Conservation (phyloP, 169 alveolate genomes). For the Toxoplasma gondii region DNA sequence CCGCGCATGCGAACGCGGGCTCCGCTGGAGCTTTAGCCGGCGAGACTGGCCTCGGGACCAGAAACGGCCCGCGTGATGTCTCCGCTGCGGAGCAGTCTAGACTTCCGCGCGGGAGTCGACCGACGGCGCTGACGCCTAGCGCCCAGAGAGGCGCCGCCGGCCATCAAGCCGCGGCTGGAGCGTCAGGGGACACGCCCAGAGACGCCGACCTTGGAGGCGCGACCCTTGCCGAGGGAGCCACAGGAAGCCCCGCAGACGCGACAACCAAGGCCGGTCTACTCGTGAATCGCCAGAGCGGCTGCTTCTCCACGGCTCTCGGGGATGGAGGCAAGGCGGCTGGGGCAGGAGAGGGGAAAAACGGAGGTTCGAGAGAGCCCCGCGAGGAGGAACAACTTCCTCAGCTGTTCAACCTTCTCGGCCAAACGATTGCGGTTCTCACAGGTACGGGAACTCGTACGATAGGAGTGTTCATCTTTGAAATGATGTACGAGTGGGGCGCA, state of each 20-base stretch:
- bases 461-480: too few species aligned
- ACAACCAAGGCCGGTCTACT: not conserved
- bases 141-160: too few species aligned
- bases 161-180: too few species aligned
- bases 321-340: not conserved
- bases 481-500: too few species aligned
- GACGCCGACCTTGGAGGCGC: constrained; percentile 1
- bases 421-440: constrained; percentile 56
- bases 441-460: not conserved
- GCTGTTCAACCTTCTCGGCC: constrained; percentile 58
- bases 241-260: not conserved
- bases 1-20: not conserved
- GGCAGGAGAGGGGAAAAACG: not conserved
- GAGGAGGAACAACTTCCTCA: constrained; percentile 26
- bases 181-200: too few species aligned
- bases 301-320: not conserved
- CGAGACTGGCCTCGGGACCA: not conserved
- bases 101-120: not conserved
- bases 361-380: not conserved
- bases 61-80: not conserved
- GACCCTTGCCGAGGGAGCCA: constrained; percentile 15
- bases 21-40: not conserved
- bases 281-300: not conserved
- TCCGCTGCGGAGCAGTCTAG: not conserved
- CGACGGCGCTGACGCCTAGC: too few species aligned